Evolutionary conservation across 768 basidiomycete genomes (phyloP).

Genomic region (Nevesoporus exiguus): DNA sequence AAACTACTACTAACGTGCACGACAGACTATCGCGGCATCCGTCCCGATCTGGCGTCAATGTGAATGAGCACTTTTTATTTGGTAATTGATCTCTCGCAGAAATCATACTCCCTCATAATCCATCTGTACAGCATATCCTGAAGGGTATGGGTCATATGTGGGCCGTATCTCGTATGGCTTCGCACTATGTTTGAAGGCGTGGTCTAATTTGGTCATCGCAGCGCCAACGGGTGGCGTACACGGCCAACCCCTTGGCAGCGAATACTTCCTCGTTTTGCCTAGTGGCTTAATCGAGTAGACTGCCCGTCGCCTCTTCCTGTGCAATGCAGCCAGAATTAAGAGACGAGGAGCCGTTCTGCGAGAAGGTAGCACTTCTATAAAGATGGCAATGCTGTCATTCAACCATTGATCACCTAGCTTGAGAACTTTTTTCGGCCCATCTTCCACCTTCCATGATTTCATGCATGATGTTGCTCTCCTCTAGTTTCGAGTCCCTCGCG

Average conservation of each 20-base stretch:
- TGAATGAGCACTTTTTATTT: too few relatives aligned
- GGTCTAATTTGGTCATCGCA: slow-evolving; percentile 10
- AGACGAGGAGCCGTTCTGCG: too few relatives aligned
- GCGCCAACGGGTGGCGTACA: slow-evolving; percentile 12
- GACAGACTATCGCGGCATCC: slow-evolving; percentile 58
- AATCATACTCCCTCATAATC: too few relatives aligned
- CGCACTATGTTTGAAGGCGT: slow-evolving; percentile 2
- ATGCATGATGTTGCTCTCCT: neutral
- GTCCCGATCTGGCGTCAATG: too few relatives aligned
- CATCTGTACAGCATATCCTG: too few relatives aligned
- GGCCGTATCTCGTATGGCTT: slow-evolving; percentile 10
- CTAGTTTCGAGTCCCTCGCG: neutral
- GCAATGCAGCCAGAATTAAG: neutral
- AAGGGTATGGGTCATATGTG: too few relatives aligned
- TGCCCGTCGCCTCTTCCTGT: neutral
- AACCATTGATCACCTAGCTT: slow-evolving; percentile 4
- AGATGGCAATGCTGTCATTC: slow-evolving; percentile 8
- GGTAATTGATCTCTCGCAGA: too few relatives aligned
- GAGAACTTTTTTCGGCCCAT: neutral
- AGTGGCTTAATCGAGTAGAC: slow-evolving; percentile 1
- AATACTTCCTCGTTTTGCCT: slow-evolving; percentile 4
- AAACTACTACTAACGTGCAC: slow-evolving; percentile 61
- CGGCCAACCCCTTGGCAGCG: slow-evolving; percentile 5
- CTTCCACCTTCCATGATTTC: neutral
- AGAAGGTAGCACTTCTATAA: slow-evolving; percentile 2